These are phyloP conservation scores for Xylaria multiplex DNA, from an alignment of 2,329 filamentous ascomycete genomes.

Conservation along the genomic window DNA sequence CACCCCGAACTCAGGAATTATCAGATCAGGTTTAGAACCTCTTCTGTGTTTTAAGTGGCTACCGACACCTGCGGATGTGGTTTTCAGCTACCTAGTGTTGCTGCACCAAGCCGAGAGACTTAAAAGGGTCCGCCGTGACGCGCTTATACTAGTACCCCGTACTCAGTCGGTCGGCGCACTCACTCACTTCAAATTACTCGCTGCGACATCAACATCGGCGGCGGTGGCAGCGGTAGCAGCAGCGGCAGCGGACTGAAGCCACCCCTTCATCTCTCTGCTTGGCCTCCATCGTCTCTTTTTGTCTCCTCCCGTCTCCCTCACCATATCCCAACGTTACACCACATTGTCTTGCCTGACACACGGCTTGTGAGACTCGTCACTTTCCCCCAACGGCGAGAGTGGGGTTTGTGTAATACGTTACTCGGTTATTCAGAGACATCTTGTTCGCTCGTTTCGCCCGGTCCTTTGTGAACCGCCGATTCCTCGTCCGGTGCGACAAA, in stretches of 20 bases:
- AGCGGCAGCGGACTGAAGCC: slow-evolving; percentile 5
- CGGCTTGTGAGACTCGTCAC: slow-evolving; percentile 49
- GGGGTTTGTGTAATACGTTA: slow-evolving; percentile 53
- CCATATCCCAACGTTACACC: slow-evolving; percentile 43
- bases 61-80: slow-evolving; percentile 30
- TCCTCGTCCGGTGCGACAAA: slow-evolving; percentile 43
- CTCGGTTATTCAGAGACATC: slow-evolving; percentile 52
- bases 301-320: background rate
- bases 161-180: slow-evolving; percentile 5
- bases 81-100: slow-evolving; percentile 19
- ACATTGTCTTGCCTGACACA: slow-evolving; percentile 45
- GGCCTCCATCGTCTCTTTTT: too few relatives aligned
- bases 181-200: slow-evolving; percentile 4
- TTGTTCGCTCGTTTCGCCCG: slow-evolving; percentile 46
- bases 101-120: slow-evolving; percentile 36
- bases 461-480: slow-evolving; percentile 45
- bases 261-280: slow-evolving; percentile 6
- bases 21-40: slow-evolving; percentile 28
- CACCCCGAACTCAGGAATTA: slow-evolving; percentile 19
- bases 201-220: background rate
- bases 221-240: background rate
- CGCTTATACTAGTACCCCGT: slow-evolving; percentile 10
- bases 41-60: slow-evolving; percentile 31
- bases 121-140: slow-evolving; percentile 15
- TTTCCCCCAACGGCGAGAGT: slow-evolving; percentile 51